These are phyloP conservation scores for Flueggea neowawraea DNA, from an alignment of 441 rosid genomes.

Conservation along the genomic window DNA sequence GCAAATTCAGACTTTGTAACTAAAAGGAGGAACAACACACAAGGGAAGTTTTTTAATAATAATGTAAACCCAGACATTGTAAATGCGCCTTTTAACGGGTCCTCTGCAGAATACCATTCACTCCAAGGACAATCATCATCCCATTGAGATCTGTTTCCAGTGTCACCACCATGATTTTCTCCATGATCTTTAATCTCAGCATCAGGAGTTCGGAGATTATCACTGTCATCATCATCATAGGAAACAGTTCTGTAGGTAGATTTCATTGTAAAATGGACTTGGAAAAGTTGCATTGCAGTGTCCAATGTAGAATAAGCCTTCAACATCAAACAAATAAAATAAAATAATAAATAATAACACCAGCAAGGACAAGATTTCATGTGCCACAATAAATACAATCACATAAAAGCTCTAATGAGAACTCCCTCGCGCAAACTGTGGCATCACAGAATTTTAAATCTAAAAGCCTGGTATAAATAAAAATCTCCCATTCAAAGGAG, in stretches of 20 bases:
- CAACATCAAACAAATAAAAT: slow-evolving; percentile 27
- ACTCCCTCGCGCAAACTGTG: too few species aligned
- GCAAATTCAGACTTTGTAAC: background rate
- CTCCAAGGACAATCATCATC: slow-evolving; percentile 99
- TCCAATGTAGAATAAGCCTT: slow-evolving; percentile 86
- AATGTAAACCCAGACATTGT: slow-evolving; percentile 1
- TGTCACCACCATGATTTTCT: slow-evolving; percentile 41
- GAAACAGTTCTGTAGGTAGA: slow-evolving; percentile 79
- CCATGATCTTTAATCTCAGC: slow-evolving; percentile 45
- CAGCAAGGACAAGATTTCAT: slow-evolving; percentile 5
- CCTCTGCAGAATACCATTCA: slow-evolving; percentile 99
- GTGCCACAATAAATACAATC: background rate
- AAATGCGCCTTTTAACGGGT: slow-evolving; percentile 75
- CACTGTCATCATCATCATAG: slow-evolving; percentile 60
- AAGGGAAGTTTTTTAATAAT: background rate
- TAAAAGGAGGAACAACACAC: background rate
- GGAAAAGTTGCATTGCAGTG: slow-evolving; percentile 59
- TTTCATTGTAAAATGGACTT: slow-evolving; percentile 85
- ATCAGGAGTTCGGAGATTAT: slow-evolving; percentile 40
- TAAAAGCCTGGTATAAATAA: too few species aligned
- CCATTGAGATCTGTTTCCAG: slow-evolving; percentile 64
- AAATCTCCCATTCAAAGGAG: too few species aligned
- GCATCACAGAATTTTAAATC: too few species aligned
- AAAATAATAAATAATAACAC: background rate
- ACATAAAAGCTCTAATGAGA: background rate